Percentiles rank a stretch among this genome's conserved stretches.
Evolutionary conservation across 23 red algal genomes (phyloP).

Genomic region (Rhodosorus marinus): DNA sequence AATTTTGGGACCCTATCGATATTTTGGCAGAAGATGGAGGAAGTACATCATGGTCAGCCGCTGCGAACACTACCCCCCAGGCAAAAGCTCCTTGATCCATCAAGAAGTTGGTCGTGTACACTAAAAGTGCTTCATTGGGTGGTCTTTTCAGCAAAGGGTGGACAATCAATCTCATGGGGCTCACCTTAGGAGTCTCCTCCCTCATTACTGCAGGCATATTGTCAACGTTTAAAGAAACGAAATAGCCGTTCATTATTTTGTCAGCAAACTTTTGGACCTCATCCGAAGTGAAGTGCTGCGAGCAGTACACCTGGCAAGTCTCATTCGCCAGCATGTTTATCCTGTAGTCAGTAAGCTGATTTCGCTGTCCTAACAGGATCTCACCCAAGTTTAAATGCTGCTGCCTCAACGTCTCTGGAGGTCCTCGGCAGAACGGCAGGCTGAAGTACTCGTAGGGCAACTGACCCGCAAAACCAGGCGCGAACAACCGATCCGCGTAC

Average conservation of each 20-base stretch:
- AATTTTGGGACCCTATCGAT: too few species aligned
- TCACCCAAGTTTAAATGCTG: conserved; percentile 42
- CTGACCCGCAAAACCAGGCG: conserved; percentile 8
- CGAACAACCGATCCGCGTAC: conserved; percentile 55
- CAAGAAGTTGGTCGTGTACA: too few species aligned
- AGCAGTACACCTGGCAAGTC: conserved; percentile 57
- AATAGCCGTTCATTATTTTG: conserved; percentile 46
- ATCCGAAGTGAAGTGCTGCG: conserved; percentile 21
- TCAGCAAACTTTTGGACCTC: conserved; percentile 28
- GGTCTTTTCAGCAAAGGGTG: too few species aligned
- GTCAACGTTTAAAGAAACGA: conserved; percentile 50
- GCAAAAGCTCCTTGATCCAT: too few species aligned
- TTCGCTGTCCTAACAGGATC: conserved; percentile 73
- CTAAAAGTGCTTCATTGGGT: too few species aligned
- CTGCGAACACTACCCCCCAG: too few species aligned
- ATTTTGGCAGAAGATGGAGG: too few species aligned
- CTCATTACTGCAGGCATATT: conserved; percentile 74
- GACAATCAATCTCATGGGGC: too few species aligned
- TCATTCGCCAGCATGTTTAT: conserved; percentile 56
- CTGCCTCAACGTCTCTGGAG: too few species aligned
- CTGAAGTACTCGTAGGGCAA: conserved; percentile 82
- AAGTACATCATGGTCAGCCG: too few species aligned
- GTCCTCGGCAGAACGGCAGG: conserved; percentile 15
- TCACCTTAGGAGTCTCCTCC: too few species aligned
- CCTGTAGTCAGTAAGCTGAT: conserved; percentile 55